Conservation (phyloP, 106 monocot genomes). For the Triglochin maritima region DNA sequence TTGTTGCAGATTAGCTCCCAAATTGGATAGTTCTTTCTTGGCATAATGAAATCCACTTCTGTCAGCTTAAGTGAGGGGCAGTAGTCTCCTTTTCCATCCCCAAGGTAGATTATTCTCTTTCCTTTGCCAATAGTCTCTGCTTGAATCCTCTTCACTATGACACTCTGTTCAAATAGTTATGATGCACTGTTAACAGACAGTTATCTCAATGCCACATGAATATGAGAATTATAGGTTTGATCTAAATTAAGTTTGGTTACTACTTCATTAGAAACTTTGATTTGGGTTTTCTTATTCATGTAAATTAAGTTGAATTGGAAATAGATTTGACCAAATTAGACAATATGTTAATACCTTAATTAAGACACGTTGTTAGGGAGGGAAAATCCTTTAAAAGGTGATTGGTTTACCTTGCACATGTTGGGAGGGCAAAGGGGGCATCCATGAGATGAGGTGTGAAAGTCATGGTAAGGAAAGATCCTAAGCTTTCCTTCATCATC, state of each 20-base stretch:
- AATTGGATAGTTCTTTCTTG: conserved; percentile 11
- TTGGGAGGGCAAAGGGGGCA: conserved; percentile 11
- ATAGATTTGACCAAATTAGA: no score
- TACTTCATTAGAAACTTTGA: no score
- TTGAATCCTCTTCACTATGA: conserved; percentile 14
- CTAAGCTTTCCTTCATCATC: conserved; percentile 13
- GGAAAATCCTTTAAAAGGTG: neutral
- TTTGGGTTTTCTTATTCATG: no score
- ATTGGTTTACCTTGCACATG: conserved; percentile 16
- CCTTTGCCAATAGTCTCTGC: neutral
- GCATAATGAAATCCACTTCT: conserved; percentile 7
- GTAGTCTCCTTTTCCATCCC: conserved; percentile 20
- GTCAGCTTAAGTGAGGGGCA: conserved; percentile 9
- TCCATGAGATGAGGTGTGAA: conserved; percentile 8
- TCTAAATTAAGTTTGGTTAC: no score
- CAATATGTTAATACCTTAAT: no score
- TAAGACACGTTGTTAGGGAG: no score
- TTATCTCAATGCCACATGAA: no score
- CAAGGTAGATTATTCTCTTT: conserved; percentile 11
- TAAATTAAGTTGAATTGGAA: no score
- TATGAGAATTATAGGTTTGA: no score
- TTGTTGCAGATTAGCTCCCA: conserved; percentile 12
- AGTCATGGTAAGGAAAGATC: conserved; percentile 12
- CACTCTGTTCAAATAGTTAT: conserved; percentile 1
- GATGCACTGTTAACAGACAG: no score